Base-by-base conservation (phyloP, 352 stramenopile species). In the Phytophthora vignae region DNA sequence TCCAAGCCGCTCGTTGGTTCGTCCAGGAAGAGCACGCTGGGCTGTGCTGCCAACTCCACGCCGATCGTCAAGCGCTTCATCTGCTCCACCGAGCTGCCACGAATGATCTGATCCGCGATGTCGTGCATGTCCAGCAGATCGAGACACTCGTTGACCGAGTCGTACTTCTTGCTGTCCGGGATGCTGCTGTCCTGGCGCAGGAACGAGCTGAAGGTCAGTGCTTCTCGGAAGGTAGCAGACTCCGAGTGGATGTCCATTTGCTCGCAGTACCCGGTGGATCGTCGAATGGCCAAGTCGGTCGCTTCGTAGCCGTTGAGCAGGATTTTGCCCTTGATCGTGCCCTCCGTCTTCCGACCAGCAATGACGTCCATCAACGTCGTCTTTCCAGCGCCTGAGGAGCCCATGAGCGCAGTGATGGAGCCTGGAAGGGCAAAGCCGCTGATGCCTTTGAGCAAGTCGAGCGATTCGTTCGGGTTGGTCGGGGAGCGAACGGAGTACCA, bases 331-430 rank as follows among this genome's bases (percentile, higher is more conserved):
- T 57, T 59, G 49, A 92, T 84, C 3, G 64, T 84, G 27, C 95
- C 94, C 5, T 69, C 76, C 22, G 79, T 87, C 27, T 85, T 68
- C 2, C 94, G 77, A 21, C 95, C 76, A 0, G 94, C 88, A 54
- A 98, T 94, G 3, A 98, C 91, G 76, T 99, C 93, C 69, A 97
- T 92, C 10, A 98, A 76, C 2, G 95, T 98, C 25, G 81, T 93
- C 44, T 88, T 96, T n/a, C 88, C 89, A 31, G 89, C 88, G 53
- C 87, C 90, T 36, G 71, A 90, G 2, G 76, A 91, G 12, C 91
- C 92, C 88, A 97, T 97, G 4, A 98, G 71, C 12, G 91, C 93
- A n/a, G 90, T 98, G 72, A 98, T 86, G 14, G 81, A 70, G 6
- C 85, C 85, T 29, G 84, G 84, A 1, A 64, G 40, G 7, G 79